Conservation (phyloP, 1,284 basidiomycete genomes). For the Microbotryum lychnidis-dioicae region DNA sequence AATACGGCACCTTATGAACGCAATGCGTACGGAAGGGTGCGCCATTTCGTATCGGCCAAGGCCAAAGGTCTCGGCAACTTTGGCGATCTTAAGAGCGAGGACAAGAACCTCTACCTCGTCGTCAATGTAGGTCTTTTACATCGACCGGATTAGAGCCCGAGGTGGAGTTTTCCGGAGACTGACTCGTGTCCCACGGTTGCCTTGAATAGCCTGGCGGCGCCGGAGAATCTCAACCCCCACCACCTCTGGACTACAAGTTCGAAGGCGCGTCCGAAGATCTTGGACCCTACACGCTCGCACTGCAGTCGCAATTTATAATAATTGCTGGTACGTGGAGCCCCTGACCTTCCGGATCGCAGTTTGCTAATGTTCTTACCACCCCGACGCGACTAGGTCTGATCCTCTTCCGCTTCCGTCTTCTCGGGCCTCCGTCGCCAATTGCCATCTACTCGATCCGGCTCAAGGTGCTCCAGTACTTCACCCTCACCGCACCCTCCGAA, state of each 20-base stretch:
- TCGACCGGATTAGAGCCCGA: too few relatives aligned
- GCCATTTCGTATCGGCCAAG: conserved; percentile 28
- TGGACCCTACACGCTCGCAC: conserved; percentile 21
- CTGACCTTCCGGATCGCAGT: background rate
- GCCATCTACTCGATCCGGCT: conserved; percentile 1
- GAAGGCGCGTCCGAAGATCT: conserved; percentile 25
- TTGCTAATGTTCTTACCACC: background rate
- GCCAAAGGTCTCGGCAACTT: conserved; percentile 21
- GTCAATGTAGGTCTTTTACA: conserved; percentile 12
- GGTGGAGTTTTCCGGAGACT: background rate
- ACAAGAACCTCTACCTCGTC: conserved; percentile 20
- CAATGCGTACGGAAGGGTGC: conserved; percentile 22
- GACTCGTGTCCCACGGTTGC: background rate
- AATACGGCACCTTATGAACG: conserved; percentile 23
- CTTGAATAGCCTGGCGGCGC: conserved; percentile 20
- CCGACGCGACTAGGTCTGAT: background rate
- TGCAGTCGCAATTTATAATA: conserved; percentile 23
- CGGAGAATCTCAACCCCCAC: conserved; percentile 21
- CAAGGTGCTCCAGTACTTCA: background rate
- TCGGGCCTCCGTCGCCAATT: background rate
- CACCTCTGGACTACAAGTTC: conserved; percentile 26
- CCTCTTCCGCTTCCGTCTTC: conserved; percentile 2
- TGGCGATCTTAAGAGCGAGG: conserved; percentile 16
- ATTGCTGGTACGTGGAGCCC: conserved; percentile 5
- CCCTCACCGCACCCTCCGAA: background rate